phyloP scores from a whole-genome alignment of 106 monocot genomes.

The Amphibolis antarctica region DNA sequence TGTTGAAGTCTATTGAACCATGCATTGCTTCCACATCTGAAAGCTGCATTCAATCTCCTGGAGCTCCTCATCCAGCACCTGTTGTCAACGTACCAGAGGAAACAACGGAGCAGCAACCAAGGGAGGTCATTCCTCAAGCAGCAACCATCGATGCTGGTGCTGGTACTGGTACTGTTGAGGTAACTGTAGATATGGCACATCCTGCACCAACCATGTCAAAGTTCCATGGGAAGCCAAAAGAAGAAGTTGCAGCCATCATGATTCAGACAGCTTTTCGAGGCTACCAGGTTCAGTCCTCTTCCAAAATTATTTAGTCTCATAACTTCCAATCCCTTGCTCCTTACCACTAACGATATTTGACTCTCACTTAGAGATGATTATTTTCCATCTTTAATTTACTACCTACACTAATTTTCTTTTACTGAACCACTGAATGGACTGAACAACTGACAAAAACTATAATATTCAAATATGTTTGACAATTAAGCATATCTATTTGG shows the following conservation, averaged over 20 bases:
- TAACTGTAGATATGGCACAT: conserved; percentile 48
- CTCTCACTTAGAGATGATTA: no score
- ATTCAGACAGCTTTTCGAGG: conserved; percentile 13
- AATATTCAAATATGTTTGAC: no score
- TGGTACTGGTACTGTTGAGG: conserved; percentile 49
- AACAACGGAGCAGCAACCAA: conserved; percentile 3
- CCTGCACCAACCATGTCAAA: conserved; percentile 27
- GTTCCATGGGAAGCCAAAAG: conserved; percentile 21
- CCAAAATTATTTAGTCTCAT: no score
- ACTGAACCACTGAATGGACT: no score
- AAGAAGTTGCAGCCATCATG: conserved; percentile 15
- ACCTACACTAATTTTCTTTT: no score
- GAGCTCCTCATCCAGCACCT: conserved; percentile 7
- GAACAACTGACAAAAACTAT: no score
- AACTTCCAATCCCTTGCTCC: no score
- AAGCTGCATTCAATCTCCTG: conserved; percentile 6
- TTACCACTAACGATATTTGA: no score
- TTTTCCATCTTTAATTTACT: no score
- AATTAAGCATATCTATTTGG: no score
- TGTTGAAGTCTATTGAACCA: conserved; percentile 8
- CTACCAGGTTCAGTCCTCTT: conserved; percentile 8
- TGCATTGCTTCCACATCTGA: conserved; percentile 9
- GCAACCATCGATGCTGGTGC: conserved; percentile 33
- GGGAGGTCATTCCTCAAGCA: conserved; percentile 41
- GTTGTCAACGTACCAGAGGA: conserved; percentile 11